phyloP scores from a whole-genome alignment of 2,329 filamentous ascomycete species.

The Gnomoniopsis smithogilvyi region DNA sequence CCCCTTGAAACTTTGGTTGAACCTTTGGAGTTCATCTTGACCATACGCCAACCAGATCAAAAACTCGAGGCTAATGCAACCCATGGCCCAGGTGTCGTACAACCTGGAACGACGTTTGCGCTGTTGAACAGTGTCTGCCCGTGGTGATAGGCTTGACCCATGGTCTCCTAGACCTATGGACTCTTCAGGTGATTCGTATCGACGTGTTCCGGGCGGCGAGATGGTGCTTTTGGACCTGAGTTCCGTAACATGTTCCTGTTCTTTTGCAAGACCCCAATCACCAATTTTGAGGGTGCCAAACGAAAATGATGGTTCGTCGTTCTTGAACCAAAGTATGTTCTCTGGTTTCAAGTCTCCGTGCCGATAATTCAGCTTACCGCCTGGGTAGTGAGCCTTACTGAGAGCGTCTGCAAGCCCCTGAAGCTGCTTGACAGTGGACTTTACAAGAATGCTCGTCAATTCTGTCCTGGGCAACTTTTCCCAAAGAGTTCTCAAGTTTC shows the following conservation, averaged over 20 bases:
- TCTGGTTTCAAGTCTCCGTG: constrained; percentile 3
- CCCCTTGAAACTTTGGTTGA: constrained; percentile 4
- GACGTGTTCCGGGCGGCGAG: neutral
- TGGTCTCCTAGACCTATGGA: neutral
- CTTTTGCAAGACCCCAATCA: constrained; percentile 1
- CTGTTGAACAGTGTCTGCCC: neutral
- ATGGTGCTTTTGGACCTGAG: constrained; percentile 8
- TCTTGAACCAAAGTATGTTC: neutral
- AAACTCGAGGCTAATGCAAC: constrained; percentile 28
- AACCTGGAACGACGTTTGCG: constrained; percentile 17
- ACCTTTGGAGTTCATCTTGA: neutral
- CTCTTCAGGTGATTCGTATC: constrained; percentile 7
- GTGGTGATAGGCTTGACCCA: neutral
- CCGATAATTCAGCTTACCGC: neutral
- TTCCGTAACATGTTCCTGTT: constrained; percentile 11
- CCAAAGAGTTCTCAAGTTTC: neutral
- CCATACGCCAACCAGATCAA: constrained; percentile 24
- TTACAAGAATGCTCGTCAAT: neutral
- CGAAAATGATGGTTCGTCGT: neutral
- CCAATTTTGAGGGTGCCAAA: neutral
- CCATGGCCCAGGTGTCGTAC: constrained; percentile 31
- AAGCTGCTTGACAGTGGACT: neutral
- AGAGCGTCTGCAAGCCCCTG: neutral
- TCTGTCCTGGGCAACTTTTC: neutral
- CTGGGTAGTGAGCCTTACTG: neutral